These are phyloP conservation scores for Ophiostoma sp. DNA, from an alignment of 2,329 filamentous ascomycete genomes.

Conservation along the genomic window DNA sequence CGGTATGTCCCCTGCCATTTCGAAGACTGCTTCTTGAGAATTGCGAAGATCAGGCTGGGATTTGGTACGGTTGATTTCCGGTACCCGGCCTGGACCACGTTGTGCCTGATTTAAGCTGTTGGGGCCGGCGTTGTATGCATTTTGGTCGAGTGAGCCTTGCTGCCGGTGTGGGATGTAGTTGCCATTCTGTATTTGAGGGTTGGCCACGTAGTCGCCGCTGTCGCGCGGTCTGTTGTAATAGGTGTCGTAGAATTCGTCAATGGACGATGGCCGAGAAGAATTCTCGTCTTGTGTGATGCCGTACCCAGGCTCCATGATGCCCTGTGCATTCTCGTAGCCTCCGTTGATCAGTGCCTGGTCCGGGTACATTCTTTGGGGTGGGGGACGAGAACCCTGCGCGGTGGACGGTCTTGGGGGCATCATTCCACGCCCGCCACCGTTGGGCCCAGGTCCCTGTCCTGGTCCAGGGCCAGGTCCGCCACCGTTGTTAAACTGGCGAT, in stretches of 20 bases:
- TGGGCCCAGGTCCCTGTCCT: constrained; percentile 28
- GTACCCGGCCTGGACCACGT: constrained; percentile 46
- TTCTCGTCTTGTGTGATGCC: constrained; percentile 23
- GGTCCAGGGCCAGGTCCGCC: constrained; percentile 28
- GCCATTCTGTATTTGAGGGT: constrained; percentile 34
- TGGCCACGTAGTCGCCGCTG: constrained; percentile 31
- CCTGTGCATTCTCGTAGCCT: constrained; percentile 19
- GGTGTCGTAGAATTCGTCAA: constrained; percentile 51
- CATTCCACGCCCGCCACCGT: constrained; percentile 33
- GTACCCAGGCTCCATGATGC: constrained; percentile 28
- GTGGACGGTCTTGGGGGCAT: constrained; percentile 50
- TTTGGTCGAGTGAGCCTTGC: constrained; percentile 46
- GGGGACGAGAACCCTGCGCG: constrained; percentile 47
- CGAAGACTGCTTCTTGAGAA: constrained; percentile 64
- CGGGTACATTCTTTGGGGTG: constrained; percentile 47
- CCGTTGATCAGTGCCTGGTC: neutral
- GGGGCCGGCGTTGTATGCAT: constrained; percentile 34
- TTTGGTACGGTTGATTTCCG: constrained; percentile 55
- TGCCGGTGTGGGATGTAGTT: constrained; percentile 36
- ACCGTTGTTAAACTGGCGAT: constrained; percentile 38
- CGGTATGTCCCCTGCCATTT: constrained; percentile 63
- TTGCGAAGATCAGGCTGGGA: constrained; percentile 63
- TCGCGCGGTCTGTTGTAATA: constrained; percentile 43
- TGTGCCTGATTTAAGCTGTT: constrained; percentile 35
- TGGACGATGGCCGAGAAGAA: constrained; percentile 35